Evolutionary conservation across 2,329 filamentous ascomycete species (phyloP), one percentile per base, ranked within the genome.

Genomic region (Talaromyces sp.): DNA sequence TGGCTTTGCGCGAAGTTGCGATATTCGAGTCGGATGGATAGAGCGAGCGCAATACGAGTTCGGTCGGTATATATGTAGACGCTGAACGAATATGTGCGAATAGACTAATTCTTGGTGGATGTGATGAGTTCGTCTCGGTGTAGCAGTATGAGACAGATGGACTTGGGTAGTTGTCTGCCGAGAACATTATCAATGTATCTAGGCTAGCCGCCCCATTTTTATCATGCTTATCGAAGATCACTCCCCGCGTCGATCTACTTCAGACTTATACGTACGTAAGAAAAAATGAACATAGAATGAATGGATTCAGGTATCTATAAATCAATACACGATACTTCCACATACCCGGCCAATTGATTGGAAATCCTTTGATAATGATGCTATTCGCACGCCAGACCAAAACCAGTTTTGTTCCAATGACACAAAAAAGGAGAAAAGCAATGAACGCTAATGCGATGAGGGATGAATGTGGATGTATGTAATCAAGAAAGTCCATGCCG

Each of bases 401-500:
- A 31, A 25, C 31, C 31, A 25, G 29, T 34, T 51, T 49, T 34
- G 49, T 38, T 56, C 22, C 53, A 38, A 56, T 56, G n/a, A 56
- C 53, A 56, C 15, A 56, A 56, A 56, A 13, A 56, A 34, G 38
- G n/a, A 56, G 38, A 13, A 56, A 34, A 56, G n/a, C 17, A 34
- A 34, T 34, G 31, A 34, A 38, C 53, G 53, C 53, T 56, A 56
- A 56, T 56, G 53, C 36, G 51, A 56, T 53, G 31, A 27, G 4
- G 6, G 47, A 49, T 25, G 19, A 15, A 25, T 49, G 40, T 51
- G n/a, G 10, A 54, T 54, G 49, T 11, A 53, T 53, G 17, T 60
- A 60, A 47, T 60, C 58, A 60, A 60, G 56, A 60, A 59, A 60
- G n/a, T 36, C 53, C 53, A 56, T 36, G n/a, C 38, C 29, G 53